These are phyloP conservation scores for Coemansia sp. DNA, from an alignment of 192 early-diverging fungal species.

Conservation along the genomic window DNA sequence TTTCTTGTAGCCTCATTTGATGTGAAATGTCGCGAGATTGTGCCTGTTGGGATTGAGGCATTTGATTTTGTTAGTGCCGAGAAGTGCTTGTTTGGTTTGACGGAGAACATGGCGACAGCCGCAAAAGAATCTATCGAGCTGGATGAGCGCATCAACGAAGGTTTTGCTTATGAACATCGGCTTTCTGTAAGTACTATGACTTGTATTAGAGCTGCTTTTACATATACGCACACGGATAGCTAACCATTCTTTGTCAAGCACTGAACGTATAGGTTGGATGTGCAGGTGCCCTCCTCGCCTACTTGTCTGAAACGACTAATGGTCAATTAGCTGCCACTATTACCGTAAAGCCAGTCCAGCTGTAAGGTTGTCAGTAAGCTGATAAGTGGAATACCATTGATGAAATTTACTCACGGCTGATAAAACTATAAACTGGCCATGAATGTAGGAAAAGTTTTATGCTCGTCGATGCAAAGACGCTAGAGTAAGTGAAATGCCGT, in stretches of 20 bases:
- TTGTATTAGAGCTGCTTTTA: not conserved
- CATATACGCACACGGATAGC: slow-evolving; percentile 9
- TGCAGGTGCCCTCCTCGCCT: slow-evolving; percentile 33
- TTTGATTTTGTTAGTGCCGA: slow-evolving; percentile 4
- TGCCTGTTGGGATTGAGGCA: not conserved
- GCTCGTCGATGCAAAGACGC: slow-evolving; percentile 21
- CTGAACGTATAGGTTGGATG: slow-evolving; percentile 31
- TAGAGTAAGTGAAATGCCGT: slow-evolving; percentile 20
- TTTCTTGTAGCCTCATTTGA: not conserved
- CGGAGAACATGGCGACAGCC: not conserved
- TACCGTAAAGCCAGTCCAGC: not conserved
- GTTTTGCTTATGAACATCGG: not conserved
- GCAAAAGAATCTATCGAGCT: not conserved
- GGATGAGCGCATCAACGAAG: slow-evolving; percentile 3
- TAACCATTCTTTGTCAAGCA: not conserved
- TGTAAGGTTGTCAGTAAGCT: slow-evolving; percentile 14
- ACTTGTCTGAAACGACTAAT: slow-evolving; percentile 16
- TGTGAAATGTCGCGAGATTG: not conserved
- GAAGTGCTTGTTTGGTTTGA: not conserved
- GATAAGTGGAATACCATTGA: no score
- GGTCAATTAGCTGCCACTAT: not conserved
- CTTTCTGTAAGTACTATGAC: not conserved
- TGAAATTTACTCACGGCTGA: not conserved
- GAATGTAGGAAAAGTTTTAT: slow-evolving; percentile 31
- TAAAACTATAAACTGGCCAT: not conserved